A percentile compares a stretch with the other conserved stretches of the same genome.
phyloP scores from a whole-genome alignment of 768 basidiomycete genomes.

The Terana coerulea region DNA sequence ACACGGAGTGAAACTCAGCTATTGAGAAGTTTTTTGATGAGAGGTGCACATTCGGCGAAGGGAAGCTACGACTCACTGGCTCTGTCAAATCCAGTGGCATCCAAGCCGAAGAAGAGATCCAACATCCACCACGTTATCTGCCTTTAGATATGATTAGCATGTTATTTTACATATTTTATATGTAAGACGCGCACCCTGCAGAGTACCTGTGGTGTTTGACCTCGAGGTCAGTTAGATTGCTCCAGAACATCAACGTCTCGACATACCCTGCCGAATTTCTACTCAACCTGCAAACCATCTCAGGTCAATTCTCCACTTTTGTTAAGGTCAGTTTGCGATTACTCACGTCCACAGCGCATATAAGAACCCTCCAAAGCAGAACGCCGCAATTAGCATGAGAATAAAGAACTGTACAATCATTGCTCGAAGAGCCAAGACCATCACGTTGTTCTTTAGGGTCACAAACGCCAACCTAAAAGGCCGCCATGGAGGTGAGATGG shows the following conservation, averaged over 20 bases:
- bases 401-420: slow-evolving; percentile 89
- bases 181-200: slow-evolving; percentile 30
- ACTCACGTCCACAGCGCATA: slow-evolving; percentile 94
- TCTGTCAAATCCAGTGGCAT: slow-evolving; percentile 82
- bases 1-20: slow-evolving; percentile 79
- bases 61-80: slow-evolving; percentile 57
- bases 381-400: slow-evolving; percentile 82
- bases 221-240: background rate
- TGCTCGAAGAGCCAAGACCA: slow-evolving; percentile 80
- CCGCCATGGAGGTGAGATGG: background rate
- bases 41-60: background rate
- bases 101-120: slow-evolving; percentile 92
- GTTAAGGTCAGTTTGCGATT: no score
- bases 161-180: background rate
- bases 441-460: slow-evolving; percentile 74
- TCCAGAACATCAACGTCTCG: slow-evolving; percentile 16
- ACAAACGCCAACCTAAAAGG: slow-evolving; percentile 78
- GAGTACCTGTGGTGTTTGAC: slow-evolving; percentile 9
- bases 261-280: slow-evolving; percentile 56
- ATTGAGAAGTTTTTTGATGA: background rate
- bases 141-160: slow-evolving; percentile 24
- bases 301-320: background rate
- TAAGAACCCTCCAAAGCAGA: slow-evolving; percentile 89
- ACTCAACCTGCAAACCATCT: slow-evolving; percentile 45
- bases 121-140: slow-evolving; percentile 95